phyloP scores from a whole-genome alignment of 148 eudicot genomes.

The Persicaria tinctoria region DNA sequence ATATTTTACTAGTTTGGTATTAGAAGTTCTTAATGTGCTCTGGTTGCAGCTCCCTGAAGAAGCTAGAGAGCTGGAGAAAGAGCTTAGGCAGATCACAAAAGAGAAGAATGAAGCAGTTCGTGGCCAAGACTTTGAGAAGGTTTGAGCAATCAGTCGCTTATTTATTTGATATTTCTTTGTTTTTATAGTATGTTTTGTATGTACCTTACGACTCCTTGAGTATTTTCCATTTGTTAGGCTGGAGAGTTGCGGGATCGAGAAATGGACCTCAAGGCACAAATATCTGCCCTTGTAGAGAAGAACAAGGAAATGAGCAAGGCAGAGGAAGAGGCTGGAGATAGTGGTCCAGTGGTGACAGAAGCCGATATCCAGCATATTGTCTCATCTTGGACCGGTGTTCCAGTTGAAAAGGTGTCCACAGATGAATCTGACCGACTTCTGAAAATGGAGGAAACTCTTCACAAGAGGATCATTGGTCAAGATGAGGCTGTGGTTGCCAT shows the following conservation, averaged over 20 bases:
- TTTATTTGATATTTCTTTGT: not conserved
- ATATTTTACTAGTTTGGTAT: not conserved
- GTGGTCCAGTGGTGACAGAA: constrained; percentile 19
- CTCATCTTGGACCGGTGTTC: constrained; percentile 23
- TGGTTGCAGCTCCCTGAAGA: constrained; percentile 60
- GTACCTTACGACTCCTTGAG: not conserved
- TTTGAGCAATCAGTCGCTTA: constrained; percentile 8
- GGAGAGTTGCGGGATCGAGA: constrained; percentile 41
- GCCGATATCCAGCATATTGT: constrained; percentile 18
- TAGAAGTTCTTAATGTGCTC: not conserved
- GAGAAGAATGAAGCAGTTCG: constrained; percentile 70
- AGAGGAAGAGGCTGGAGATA: constrained; percentile 31
- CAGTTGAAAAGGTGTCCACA: constrained; percentile 18
- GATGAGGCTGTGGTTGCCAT: constrained; percentile 22
- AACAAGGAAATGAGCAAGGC: constrained; percentile 54
- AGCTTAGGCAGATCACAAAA: constrained; percentile 54
- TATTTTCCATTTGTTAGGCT: constrained; percentile 22
- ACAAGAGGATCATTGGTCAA: constrained; percentile 20
- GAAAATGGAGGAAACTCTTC: constrained; percentile 19
- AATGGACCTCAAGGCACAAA: constrained; percentile 36
- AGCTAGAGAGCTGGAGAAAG: constrained; percentile 66
- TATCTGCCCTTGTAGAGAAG: constrained; percentile 29
- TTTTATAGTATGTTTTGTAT: not conserved
- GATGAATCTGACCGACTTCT: constrained; percentile 23
- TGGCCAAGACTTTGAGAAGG: constrained; percentile 67